Evolutionary conservation across 208 protist genomes (phyloP), one percentile per base, ranked within the genome.

Genomic region (Sergeia podlipaevii): DNA sequence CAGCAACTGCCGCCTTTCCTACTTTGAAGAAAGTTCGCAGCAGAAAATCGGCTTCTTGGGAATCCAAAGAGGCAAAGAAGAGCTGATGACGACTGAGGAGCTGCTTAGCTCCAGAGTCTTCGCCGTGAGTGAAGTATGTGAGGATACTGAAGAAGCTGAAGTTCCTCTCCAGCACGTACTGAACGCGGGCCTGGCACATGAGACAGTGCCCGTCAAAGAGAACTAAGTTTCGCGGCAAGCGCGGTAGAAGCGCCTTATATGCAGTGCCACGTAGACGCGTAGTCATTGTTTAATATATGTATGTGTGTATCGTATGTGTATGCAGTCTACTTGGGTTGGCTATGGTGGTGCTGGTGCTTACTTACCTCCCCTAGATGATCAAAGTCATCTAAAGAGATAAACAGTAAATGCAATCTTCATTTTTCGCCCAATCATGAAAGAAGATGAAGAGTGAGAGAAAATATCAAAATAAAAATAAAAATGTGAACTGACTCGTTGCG

Each of bases 161-260:
- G 65, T 94, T 94, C 34, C 86, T 76, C 68, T 86, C 86, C 36
- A 94, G 21, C 5, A 85, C 80, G 54, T 81, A 88, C 26, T 69
- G 76, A 8, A 83, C 74, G 15, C 82, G 70, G 0, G 76, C 71
- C 59, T 91, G 86, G 44, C 73, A 88, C 36, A 91, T 34, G 13
- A 78, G 49, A 57, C 86, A 94, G 58, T 89, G 79, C 0, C 82
- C 86, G 52, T 94, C 86, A 45, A 94, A 91, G 13, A 87, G 63
- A 0, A 91, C 57, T 6, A 94, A 60, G 43, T 91, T 94, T 15
- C 72, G 70, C 10, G 86, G 86, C 3, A 94, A 68, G 26, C 70
- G 72, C n/a, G 62, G 55, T 18, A 87, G 55, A n/a, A 89, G 51
- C 37, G 62, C 38, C 24, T 36, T 20, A 56, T 71, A 83, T 7